Evolutionary conservation across 2,329 filamentous ascomycete genomes (phyloP).

Genomic region (Neofusicoccum kwambonambiense): DNA sequence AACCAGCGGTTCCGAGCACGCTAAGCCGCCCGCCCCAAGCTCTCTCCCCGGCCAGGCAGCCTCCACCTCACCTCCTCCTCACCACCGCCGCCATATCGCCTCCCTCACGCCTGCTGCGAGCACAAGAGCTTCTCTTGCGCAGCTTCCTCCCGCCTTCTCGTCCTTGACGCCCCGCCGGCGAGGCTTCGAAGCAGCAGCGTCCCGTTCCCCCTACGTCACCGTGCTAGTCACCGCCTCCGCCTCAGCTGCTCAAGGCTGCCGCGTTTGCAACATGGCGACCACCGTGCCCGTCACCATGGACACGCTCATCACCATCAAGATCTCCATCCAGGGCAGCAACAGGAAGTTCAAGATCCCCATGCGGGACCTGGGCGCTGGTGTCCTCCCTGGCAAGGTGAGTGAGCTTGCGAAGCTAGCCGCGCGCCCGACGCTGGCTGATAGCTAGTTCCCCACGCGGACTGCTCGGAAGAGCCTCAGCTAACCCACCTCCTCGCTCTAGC

Average conservation of each 20-base stretch:
- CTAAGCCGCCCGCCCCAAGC: not conserved
- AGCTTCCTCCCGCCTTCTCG: not conserved
- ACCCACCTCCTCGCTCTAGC: constrained; percentile 47
- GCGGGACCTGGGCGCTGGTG: constrained; percentile 71
- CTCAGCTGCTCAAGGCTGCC: constrained; percentile 19
- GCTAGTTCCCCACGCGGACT: not conserved
- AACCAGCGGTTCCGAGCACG: not conserved
- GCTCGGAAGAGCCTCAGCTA: not conserved
- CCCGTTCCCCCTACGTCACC: constrained; percentile 17
- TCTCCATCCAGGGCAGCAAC: constrained; percentile 71
- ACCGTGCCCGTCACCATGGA: constrained; percentile 58
- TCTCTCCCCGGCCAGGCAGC: not conserved
- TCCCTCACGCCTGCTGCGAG: not conserved
- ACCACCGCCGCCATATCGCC: not conserved
- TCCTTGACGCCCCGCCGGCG: not conserved
- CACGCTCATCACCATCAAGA: constrained; percentile 81
- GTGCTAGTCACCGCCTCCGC: constrained; percentile 4
- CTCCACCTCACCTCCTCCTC: constrained; percentile 8
- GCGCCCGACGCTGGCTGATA: not conserved
- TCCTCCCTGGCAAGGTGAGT: constrained; percentile 81
- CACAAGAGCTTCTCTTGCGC: not conserved
- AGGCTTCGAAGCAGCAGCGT: constrained; percentile 4
- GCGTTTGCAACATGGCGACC: constrained; percentile 36
- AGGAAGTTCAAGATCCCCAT: constrained; percentile 88
- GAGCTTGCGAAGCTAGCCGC: not conserved